Evolutionary conservation across 345 rosid species (phyloP), one percentile per base, ranked within the genome.

Genomic region (Luvunga scandens): DNA sequence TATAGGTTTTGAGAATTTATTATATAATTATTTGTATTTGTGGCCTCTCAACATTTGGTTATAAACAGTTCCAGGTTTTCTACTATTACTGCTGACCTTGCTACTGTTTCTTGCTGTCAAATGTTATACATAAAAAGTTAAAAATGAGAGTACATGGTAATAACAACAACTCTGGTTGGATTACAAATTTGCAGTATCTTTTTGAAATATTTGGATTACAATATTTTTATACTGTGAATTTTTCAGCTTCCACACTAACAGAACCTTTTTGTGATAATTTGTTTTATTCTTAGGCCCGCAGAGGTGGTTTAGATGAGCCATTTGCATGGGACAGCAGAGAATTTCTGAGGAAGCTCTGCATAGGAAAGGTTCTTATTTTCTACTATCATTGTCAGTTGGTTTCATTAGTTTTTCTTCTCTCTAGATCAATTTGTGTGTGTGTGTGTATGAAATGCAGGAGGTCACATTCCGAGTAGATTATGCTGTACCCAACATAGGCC

Each of bases 271-370:
- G 5, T 21, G 59, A 33, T 36, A 28, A 25, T 69, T 70, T 77
- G 28, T 57, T 50, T 24, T 71, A 27, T 77, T 72, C 19, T 22
- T 75, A 93, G 98, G 98, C 98, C 34, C 96, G 98, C 19, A 87
- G 94, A 85, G 97, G 94, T 81, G 97, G 97, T 65, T 59, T 81
- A 67, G 99, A 97, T 79, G 99, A 97, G 88, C 86, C 94, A 21
- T 96, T 94, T 83, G 99, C 99, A 60, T 96, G 99, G 99, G 92
- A 89, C 69, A 94, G 98, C 87, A 90, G 94, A 76, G 98, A 96
- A 78, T 92, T 74, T 85, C 83, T 96, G 79, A 91, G 99, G 85
- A 93, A 93, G 90, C 93, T 93, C 75, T 94, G 98, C 89, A 89
- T 97, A 13, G 99, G 99, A 71, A 89, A 97, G 99, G 99, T 97